phyloP scores from a whole-genome alignment of 2,329 filamentous ascomycete genomes.

The Colletotrichum sp. region DNA sequence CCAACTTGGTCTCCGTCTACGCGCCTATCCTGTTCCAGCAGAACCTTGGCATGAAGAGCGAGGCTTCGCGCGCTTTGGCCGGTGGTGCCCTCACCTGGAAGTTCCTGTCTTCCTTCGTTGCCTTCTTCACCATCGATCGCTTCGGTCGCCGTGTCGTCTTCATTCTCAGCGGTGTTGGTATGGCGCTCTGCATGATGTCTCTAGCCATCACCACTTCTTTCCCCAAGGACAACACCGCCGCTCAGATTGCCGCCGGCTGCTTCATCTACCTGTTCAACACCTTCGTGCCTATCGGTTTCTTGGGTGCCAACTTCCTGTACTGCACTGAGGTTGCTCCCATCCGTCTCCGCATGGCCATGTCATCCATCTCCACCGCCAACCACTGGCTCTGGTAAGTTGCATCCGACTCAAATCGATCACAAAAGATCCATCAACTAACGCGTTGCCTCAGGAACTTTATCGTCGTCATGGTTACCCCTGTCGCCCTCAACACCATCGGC shows the following conservation, averaged over 20 bases:
- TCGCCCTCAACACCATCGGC: slow-evolving; percentile 54
- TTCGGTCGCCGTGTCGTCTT: slow-evolving; percentile 55
- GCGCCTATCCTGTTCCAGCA: slow-evolving; percentile 43
- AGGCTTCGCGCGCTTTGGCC: slow-evolving; percentile 45
- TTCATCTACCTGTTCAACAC: slow-evolving; percentile 67
- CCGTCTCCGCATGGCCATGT: slow-evolving; percentile 57
- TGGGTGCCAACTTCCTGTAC: slow-evolving; percentile 66
- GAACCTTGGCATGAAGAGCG: slow-evolving; percentile 42
- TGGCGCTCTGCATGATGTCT: slow-evolving; percentile 59
- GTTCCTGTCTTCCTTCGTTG: slow-evolving; percentile 55
- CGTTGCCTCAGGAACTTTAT: slow-evolving; percentile 41
- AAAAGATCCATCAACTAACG: background rate
- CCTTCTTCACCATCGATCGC: slow-evolving; percentile 56
- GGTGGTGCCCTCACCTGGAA: slow-evolving; percentile 61
- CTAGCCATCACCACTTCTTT: slow-evolving; percentile 58
- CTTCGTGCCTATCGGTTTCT: slow-evolving; percentile 64
- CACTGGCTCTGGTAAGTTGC: slow-evolving; percentile 49
- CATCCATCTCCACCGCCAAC: slow-evolving; percentile 59
- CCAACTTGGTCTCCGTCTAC: slow-evolving; percentile 42
- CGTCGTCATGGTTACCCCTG: slow-evolving; percentile 47
- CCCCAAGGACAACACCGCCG: slow-evolving; percentile 45
- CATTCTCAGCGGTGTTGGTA: slow-evolving; percentile 56
- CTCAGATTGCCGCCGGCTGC: slow-evolving; percentile 57
- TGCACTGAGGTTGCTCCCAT: slow-evolving; percentile 62
- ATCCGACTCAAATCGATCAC: background rate